phyloP scores from a whole-genome alignment of 306 rosid species.

The Malus sylvestris region DNA sequence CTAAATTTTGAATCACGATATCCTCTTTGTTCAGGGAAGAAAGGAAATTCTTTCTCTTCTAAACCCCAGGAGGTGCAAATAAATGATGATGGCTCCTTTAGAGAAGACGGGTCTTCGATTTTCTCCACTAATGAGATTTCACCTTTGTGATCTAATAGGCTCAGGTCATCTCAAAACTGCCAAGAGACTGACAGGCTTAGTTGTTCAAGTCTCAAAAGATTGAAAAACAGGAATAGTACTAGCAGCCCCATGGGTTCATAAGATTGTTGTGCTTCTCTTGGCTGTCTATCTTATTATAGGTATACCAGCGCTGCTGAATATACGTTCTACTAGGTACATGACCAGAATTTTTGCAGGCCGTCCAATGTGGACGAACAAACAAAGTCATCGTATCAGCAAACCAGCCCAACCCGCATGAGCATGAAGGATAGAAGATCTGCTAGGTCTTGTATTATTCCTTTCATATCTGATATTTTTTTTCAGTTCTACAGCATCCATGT shows the following conservation, averaged over 20 bases:
- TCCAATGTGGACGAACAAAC: not conserved
- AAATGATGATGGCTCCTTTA: constrained; percentile 69
- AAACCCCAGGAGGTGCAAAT: constrained; percentile 61
- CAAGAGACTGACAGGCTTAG: constrained; percentile 64
- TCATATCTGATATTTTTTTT: not conserved
- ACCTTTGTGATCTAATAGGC: constrained; percentile 86
- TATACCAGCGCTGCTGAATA: not conserved
- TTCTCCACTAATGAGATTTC: constrained; percentile 74
- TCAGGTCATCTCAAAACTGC: constrained; percentile 63
- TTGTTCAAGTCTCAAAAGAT: constrained; percentile 66
- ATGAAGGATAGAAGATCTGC: not conserved
- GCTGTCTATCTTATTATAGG: constrained; percentile 15
- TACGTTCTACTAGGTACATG: not conserved
- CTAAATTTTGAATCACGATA: not conserved
- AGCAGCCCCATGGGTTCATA: constrained; percentile 2
- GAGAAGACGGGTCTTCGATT: constrained; percentile 77
- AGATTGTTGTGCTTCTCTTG: constrained; percentile 8
- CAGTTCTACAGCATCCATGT: not conserved
- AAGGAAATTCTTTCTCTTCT: constrained; percentile 78
- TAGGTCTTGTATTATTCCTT: not conserved
- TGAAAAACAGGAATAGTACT: constrained; percentile 24
- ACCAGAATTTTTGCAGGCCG: not conserved
- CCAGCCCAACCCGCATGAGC: not conserved
- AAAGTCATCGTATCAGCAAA: not conserved
- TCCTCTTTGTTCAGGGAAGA: constrained; percentile 64